Conservation (phyloP, 768 basidiomycete species). For the Ramaria sp. region DNA sequence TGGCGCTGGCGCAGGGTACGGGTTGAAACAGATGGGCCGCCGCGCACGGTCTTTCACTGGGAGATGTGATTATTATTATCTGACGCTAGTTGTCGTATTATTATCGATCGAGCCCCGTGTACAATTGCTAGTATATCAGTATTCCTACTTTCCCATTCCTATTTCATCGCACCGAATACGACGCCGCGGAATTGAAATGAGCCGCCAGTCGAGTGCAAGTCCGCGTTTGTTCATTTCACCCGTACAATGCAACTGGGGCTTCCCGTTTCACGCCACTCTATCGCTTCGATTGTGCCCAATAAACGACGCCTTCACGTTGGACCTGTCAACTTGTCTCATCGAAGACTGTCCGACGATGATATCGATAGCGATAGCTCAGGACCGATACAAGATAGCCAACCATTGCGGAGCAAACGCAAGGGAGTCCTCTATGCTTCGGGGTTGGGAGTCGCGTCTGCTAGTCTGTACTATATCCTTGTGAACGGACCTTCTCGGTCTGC, state of each 20-base stretch:
- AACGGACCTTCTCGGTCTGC: constrained; percentile 12
- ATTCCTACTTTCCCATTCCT: not conserved
- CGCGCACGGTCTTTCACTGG: not conserved
- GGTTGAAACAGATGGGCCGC: not conserved
- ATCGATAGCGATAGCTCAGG: too few relatives aligned
- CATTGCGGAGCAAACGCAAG: not conserved
- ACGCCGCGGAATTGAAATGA: not conserved
- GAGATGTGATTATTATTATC: not conserved
- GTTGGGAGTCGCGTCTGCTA: not conserved
- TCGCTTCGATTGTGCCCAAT: not conserved
- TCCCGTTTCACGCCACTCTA: not conserved
- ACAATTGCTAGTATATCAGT: too few relatives aligned
- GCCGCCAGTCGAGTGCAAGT: too few relatives aligned
- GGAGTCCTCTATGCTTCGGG: not conserved
- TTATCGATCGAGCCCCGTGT: too few relatives aligned
- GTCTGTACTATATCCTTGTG: constrained; percentile 6
- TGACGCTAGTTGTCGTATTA: too few relatives aligned
- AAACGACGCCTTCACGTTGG: not conserved
- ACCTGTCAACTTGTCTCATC: not conserved
- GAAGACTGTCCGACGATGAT: not conserved
- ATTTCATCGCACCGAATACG: not conserved
- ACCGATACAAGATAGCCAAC: too few relatives aligned
- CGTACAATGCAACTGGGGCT: not conserved
- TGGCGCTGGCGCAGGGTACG: not conserved
- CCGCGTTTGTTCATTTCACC: not conserved